Base-by-base conservation (phyloP, 2,329 filamentous ascomycete species). In the Thielaviopsis musarum region DNA sequence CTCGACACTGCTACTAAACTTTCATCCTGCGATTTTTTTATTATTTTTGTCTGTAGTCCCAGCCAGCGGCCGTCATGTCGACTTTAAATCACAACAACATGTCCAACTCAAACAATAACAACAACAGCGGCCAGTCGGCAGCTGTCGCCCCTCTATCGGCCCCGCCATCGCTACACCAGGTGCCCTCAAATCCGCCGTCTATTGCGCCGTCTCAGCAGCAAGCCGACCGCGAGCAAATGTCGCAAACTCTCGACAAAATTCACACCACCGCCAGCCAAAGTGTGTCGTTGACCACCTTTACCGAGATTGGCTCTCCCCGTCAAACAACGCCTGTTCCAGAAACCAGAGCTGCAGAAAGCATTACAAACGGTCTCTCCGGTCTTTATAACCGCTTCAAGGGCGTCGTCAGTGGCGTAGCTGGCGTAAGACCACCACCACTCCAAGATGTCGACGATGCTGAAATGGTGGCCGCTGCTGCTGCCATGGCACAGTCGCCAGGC, bases 181-280 rank as follows among this genome's bases (percentile, higher is more conserved):
- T 67, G 48, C 76, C 70, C 34, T 73, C 73, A 56, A 63, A 67
- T 41, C 83, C 82, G 24, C 72, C 73, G 6, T 69, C 73, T 2
- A 52, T 58, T 21, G 54, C 61, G 13, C 38, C 63, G 4, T 71
- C 76, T 1, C 77, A 79, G 13, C 52, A 55, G 22, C 60, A 56
- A 49, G 53, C 57, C 26, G 86, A 91, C 69, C 86, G 82, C 67
- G 86, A 89, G 63, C 84, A 87, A 60, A 77, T 91, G 45, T 82
- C 87, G 38, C 81, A 88, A 63, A 81, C 85, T 19, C 81, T 96
- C 62, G 87, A 95, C 71, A 84, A 88, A 66, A 95, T 96, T 65
- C 91, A 96, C 70, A 89, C 77, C 56, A 84, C 87, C 5, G 90
- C 91, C n/a, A 94, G 87, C 67, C 87, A 88, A 68, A 87, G 87